phyloP scores from a whole-genome alignment of 805 yeast species.

The Candida succiphila region DNA sequence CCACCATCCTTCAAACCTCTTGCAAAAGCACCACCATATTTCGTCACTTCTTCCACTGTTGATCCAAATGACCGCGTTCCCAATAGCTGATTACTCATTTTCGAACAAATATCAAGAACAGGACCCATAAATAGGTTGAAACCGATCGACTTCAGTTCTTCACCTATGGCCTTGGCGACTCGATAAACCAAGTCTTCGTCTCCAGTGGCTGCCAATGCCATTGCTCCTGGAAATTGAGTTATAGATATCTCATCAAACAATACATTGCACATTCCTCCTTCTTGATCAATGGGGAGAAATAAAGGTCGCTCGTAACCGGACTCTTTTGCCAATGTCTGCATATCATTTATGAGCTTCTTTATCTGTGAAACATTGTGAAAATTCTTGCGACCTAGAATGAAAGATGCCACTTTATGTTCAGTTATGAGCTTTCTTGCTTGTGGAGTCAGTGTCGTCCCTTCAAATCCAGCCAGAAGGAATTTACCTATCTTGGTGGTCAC shows the following conservation, averaged over 20 bases:
- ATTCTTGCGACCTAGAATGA: slow-evolving; percentile 43
- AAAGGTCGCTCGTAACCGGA: slow-evolving; percentile 43
- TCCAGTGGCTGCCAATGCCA: slow-evolving; percentile 52
- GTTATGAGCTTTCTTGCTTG: slow-evolving; percentile 43
- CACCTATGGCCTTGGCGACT: slow-evolving; percentile 43
- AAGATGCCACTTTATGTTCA: slow-evolving; percentile 39
- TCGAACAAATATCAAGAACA: slow-evolving; percentile 50
- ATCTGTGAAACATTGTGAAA: slow-evolving; percentile 39
- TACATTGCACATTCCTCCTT: slow-evolving; percentile 54
- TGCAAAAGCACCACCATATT: slow-evolving; percentile 42
- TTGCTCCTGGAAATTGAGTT: slow-evolving; percentile 55
- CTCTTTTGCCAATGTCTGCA: slow-evolving; percentile 43
- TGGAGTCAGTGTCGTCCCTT: slow-evolving; percentile 41
- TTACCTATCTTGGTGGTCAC: slow-evolving; percentile 28
- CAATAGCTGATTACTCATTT: slow-evolving; percentile 43
- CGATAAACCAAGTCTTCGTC: slow-evolving; percentile 38
- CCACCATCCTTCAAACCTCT: slow-evolving; percentile 47
- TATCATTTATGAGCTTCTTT: slow-evolving; percentile 36
- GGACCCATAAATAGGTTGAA: slow-evolving; percentile 50
- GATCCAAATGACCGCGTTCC: slow-evolving; percentile 56
- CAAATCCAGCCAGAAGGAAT: slow-evolving; percentile 49
- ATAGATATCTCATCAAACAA: slow-evolving; percentile 40
- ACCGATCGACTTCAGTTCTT: slow-evolving; percentile 44
- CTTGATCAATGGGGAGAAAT: slow-evolving; percentile 50
- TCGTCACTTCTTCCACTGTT: slow-evolving; percentile 47